A percentile compares a stretch with the other conserved stretches of the same genome.
Conservation (phyloP, 495 filamentous ascomycete species). For the Baudoinia panamericana region DNA sequence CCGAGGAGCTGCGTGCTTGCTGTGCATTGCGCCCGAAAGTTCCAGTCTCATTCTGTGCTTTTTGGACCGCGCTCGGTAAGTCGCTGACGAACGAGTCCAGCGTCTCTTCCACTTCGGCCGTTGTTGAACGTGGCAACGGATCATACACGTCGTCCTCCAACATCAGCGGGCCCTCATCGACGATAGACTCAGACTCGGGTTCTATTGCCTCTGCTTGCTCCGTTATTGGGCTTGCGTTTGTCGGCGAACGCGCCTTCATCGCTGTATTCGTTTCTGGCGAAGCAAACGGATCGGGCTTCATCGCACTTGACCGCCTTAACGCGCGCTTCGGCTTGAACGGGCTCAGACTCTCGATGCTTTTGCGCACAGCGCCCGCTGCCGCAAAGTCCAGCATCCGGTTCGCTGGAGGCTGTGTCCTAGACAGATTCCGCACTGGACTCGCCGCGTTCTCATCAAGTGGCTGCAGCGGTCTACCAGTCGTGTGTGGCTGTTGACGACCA, state of each 20-base stretch:
- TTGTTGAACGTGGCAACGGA: no score
- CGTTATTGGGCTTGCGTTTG: no score
- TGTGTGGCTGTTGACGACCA: constrained; percentile 7
- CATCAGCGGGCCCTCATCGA: constrained; percentile 11
- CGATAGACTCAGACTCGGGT: no score
- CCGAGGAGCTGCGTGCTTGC: no score
- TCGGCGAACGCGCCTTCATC: neutral
- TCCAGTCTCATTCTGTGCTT: no score
- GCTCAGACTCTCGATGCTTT: constrained; percentile 13
- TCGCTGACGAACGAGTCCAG: no score
- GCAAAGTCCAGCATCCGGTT: constrained; percentile 16
- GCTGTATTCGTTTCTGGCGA: neutral
- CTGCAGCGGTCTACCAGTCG: constrained; percentile 1
- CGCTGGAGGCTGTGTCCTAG: constrained; percentile 12
- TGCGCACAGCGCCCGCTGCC: neutral
- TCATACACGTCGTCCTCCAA: constrained; percentile 7
- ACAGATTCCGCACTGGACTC: neutral
- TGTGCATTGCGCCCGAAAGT: no score
- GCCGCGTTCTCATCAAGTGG: neutral
- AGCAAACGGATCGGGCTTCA: constrained; percentile 9
- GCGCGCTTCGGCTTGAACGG: constrained; percentile 16
- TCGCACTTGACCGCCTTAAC: constrained; percentile 9
- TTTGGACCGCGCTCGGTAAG: no score
- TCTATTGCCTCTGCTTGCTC: no score
- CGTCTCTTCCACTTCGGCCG: no score